These are phyloP conservation scores for Penicillium macrosclerotiorum DNA, from an alignment of 495 filamentous ascomycete species.

Conservation along the genomic window DNA sequence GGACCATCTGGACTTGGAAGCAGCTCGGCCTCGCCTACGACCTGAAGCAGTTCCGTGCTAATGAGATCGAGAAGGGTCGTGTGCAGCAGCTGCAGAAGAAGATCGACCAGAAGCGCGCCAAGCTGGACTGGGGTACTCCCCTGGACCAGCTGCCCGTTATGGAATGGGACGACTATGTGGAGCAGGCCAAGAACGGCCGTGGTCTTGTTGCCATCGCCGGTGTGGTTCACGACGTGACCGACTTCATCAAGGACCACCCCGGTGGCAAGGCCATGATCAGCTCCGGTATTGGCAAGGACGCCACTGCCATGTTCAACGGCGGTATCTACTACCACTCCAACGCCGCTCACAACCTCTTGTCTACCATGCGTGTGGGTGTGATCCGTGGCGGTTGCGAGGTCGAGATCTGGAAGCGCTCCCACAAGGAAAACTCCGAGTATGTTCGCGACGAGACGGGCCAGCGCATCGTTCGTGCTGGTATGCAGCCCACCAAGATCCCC, in stretches of 20 bases:
- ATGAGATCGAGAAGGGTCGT: conserved; percentile 99
- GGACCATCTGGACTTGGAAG: conserved; percentile 94
- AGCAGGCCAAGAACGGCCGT: conserved; percentile 83
- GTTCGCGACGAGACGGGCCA: conserved; percentile 79
- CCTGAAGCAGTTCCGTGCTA: conserved; percentile 94
- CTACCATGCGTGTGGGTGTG: conserved; percentile 94
- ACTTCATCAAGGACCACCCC: conserved; percentile 96
- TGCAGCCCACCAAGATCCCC: conserved; percentile 81
- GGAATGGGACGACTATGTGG: conserved; percentile 93
- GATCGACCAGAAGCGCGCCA: conserved; percentile 90
- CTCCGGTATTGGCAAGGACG: conserved; percentile 93
- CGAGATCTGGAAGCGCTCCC: conserved; percentile 97
- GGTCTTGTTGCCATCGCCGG: conserved; percentile 86
- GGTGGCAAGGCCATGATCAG: conserved; percentile 95
- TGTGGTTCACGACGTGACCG: conserved; percentile 91
- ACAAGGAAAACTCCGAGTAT: conserved; percentile 76
- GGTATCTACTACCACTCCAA: conserved; percentile 98
- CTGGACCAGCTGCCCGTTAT: conserved; percentile 93
- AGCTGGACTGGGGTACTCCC: conserved; percentile 92
- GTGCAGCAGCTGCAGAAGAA: conserved; percentile 98
- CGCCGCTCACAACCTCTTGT: conserved; percentile 94
- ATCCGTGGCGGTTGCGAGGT: conserved; percentile 96
- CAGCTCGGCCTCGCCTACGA: conserved; percentile 90
- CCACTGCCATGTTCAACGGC: conserved; percentile 98
- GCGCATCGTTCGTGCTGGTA: conserved; percentile 84